These are phyloP conservation scores for Fusarium illudens DNA, from an alignment of 2,329 filamentous ascomycete species.

Conservation along the genomic window DNA sequence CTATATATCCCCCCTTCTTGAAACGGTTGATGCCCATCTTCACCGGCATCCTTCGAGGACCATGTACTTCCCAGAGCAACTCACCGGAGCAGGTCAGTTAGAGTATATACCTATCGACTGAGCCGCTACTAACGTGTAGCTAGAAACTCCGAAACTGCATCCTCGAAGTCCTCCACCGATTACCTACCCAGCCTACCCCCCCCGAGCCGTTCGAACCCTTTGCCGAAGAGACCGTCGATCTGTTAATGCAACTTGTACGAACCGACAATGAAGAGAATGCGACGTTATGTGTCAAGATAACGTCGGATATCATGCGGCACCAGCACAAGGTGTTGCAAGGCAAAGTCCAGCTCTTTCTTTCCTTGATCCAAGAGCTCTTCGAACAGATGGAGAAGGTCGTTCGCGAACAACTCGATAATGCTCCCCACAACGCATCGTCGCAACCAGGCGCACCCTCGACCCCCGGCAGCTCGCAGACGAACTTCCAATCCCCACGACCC, in stretches of 20 bases:
- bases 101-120: background rate
- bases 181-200: constrained; percentile 75
- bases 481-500: constrained; percentile 87
- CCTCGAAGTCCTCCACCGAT: constrained; percentile 91
- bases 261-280: constrained; percentile 99
- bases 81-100: constrained; percentile 82
- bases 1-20: constrained; percentile 82
- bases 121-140: constrained; percentile 25
- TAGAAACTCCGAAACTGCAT: constrained; percentile 91
- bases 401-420: constrained; percentile 91
- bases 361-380: constrained; percentile 94
- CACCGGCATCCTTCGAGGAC: constrained; percentile 82
- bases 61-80: constrained; percentile 89
- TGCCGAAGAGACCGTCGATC: constrained; percentile 86
- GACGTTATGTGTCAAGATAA: constrained; percentile 96
- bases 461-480: constrained; percentile 69
- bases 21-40: constrained; percentile 91
- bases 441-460: constrained; percentile 70
- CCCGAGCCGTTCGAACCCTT: constrained; percentile 87
- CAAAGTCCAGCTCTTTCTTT: constrained; percentile 89
- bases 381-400: constrained; percentile 94
- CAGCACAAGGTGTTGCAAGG: constrained; percentile 81
- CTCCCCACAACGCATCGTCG: constrained; percentile 62
- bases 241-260: constrained; percentile 87
- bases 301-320: constrained; percentile 95